Evolutionary conservation across 768 basidiomycete species (phyloP), one percentile per base, ranked within the genome.

Genomic region (Mycena polygramma): DNA sequence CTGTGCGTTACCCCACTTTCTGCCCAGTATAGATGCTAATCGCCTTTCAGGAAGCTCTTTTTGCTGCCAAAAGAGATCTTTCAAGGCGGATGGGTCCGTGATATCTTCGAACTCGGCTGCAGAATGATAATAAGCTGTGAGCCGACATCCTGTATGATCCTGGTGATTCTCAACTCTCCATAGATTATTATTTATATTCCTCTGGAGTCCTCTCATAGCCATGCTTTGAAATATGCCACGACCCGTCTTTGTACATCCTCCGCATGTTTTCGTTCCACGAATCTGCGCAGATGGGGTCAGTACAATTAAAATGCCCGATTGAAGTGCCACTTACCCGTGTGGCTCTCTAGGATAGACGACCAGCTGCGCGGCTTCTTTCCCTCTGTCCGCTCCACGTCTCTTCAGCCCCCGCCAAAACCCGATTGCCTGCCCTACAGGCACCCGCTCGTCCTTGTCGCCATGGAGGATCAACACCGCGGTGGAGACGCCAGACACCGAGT

Each of bases 51-150:
- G 87, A 89, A 49, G 83, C 88, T 8, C 78, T 89, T 57, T 75
- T 90, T 4, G 82, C 83, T 19, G 86, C 88, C 7, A 86, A 86
- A 71, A 87, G 88, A n/a, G 88, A 89, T 63, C 79, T 90, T 15
- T 77, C 83, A n/a, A 81, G 83, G 64, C 75, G 30, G 30, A 30
- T 88, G 61, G 86, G 64, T 17, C 54, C 54, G 7, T 69, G 54
- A 67, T 39, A 5, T 13, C 39, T 41, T 46, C 0, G 24, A 37
- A 30, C 9, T 39, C 37, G 22, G 22, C 15, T n/a, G 3, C 11
- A n/a, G 26, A 14, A 57, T 37, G n/a, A 30, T 30, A 7, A 61
- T 71, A 54, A 57, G n/a, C 20, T 65, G 63, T 71, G 37, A 62
- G 64, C 24, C 22, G 15, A 46, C 19, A 7, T 14, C 9, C 36